phyloP scores from a whole-genome alignment of 495 filamentous ascomycete species.

The Gamarada debralockiae region DNA sequence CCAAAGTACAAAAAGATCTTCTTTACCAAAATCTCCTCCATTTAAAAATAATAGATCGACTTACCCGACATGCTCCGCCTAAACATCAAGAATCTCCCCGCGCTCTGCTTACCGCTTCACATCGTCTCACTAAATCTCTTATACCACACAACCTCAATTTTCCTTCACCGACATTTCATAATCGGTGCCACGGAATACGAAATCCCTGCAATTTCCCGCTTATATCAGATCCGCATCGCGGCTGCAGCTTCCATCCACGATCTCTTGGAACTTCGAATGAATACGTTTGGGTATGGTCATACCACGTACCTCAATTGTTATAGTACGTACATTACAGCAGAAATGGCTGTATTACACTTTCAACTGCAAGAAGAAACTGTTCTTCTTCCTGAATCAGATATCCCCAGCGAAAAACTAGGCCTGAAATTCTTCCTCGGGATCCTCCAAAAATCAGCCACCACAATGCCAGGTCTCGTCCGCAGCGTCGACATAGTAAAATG shows the following conservation, averaged over 20 bases:
- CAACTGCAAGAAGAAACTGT: background rate
- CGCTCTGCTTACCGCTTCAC: conserved; percentile 7
- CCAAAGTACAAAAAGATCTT: background rate
- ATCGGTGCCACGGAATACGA: background rate
- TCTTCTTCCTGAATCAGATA: background rate
- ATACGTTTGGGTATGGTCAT: conserved; percentile 1
- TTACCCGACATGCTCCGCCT: conserved; percentile 8
- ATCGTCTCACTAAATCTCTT: conserved; percentile 11
- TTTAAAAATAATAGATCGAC: conserved; percentile 7
- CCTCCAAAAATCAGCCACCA: background rate
- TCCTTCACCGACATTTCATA: conserved; percentile 15
- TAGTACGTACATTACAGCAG: background rate
- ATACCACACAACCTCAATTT: conserved; percentile 12
- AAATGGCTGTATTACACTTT: background rate
- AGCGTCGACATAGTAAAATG: conserved; percentile 1
- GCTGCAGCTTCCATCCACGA: background rate
- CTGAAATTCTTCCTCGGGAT: conserved; percentile 1
- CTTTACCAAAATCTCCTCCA: background rate
- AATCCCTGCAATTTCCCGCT: background rate
- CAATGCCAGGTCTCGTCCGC: background rate
- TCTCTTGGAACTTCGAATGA: background rate
- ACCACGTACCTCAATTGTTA: conserved; percentile 1
- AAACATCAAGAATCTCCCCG: conserved; percentile 11
- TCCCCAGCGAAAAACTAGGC: background rate
- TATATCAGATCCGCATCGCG: background rate